Percentiles rank a stretch among this genome's conserved stretches.
phyloP scores from a whole-genome alignment of 2,329 filamentous ascomycete species.

The Pestalotiopsis sp. region DNA sequence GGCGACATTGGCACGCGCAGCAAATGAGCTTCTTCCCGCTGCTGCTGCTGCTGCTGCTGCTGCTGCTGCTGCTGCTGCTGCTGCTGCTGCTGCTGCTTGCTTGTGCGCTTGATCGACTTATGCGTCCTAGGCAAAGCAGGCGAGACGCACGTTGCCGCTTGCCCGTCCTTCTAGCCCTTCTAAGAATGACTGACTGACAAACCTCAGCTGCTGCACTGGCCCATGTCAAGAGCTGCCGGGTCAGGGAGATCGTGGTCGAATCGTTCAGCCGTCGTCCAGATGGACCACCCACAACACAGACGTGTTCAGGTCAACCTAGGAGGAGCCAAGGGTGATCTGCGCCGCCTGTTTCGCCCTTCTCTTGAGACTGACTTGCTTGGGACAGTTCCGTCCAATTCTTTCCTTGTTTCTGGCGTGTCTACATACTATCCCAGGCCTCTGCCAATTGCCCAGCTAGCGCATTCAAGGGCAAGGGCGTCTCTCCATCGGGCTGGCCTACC shows the following conservation, averaged over 20 bases:
- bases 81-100: background rate
- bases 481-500: background rate
- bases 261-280: background rate
- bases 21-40: background rate
- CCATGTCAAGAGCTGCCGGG: background rate
- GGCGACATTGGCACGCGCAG: background rate
- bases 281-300: background rate
- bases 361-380: background rate
- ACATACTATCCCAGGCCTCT: too few relatives aligned
- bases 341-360: constrained; percentile 2
- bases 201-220: background rate
- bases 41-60: too few relatives aligned
- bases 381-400: background rate
- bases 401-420: background rate
- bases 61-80: too few relatives aligned
- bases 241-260: background rate
- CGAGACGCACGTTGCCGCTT: background rate
- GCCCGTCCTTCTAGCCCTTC: background rate
- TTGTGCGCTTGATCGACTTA: background rate
- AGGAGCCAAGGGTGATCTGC: background rate
- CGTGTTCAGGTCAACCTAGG: background rate
- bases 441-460: too few relatives aligned
- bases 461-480: background rate
- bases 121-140: background rate
- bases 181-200: background rate